Base-by-base conservation (phyloP, 495 filamentous ascomycete species). In the Aspergillus coremiiformis region DNA sequence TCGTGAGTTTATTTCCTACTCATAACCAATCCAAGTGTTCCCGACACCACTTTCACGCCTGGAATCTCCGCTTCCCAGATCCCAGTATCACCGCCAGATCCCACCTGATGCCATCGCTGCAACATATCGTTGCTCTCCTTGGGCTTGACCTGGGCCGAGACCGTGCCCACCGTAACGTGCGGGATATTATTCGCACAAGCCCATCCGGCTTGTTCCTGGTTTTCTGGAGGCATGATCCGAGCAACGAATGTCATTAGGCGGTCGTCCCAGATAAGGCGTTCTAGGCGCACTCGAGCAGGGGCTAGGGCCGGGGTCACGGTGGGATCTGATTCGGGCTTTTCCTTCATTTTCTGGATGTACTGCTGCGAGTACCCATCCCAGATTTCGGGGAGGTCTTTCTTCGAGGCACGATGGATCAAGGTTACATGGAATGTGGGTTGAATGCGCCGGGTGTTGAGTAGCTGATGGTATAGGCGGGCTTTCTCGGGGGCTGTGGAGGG, bases 371-470 rank as follows among this genome's bases (percentile, higher is more conserved):
- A 89, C 5, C 70, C 69, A 33, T 83, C 65, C 93, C 93, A 98
- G 14, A 89, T 67, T 1, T 83, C 79, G 0, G 81, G 75, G 53
- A 81, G 62, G 35, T 82, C 64, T 39, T 72, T 70, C 20, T 83
- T 66, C 2, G 68, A 67, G 9, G 84, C 81, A 43, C 82, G 84
- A 66, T 98, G 93, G 63, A 95, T 89, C 12, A 98, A 79, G 0
- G 93, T 98, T 49, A 97, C 85, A 66, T 98, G 93, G 70, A 96
- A 97, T n/a, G 79, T 68, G 27, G 79, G 59, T 65, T 98, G 93
- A 17, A 97, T 66, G 45, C 93, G 87, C 21, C 84, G 78, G 1
- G 74, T 70, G 35, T 83, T 75, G 56, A 87, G 74, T 22, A 98
- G 84, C 39, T 87, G 79, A 54, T 81, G 76, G 76, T 84, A 97